Base-by-base conservation (phyloP, 225 moss, liverwort and hornwort genomes). In the Physcomitrium patens region DNA sequence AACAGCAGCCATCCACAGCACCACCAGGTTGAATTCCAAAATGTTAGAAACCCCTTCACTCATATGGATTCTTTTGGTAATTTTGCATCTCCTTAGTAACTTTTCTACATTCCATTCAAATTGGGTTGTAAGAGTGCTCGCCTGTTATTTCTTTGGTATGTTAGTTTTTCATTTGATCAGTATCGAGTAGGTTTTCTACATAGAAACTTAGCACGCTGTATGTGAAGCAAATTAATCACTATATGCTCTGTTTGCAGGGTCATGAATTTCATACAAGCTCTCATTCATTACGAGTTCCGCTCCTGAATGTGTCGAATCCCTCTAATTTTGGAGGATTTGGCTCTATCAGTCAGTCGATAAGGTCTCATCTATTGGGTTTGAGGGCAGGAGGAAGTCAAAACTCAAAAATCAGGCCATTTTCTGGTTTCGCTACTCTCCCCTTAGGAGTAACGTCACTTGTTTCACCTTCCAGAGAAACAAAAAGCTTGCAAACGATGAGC, bases 181-280 rank as follows among this genome's bases (percentile, higher is more conserved):
- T 37, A 17, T 4, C 2, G 5, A 2, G 31, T 31, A 50, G 50
- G 19, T 5, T 13, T 60, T 60, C 14, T 49, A 28, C 60, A 28
- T 8, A 60, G 17, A 12, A 31, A 12, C 22, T 58, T 58, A 15
- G 10, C 10, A 48, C 48, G 1, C 10, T 10, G 17, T 59, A 9
- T 46, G 12, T 48, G 60, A 0, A 44, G 43, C 60, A 54, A 31
- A 10, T 48, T 18, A 17, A 44, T 23, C 23, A 69, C 69, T 61
- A 22, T 24, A 6, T 66, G 37, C 7, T 59, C 14, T 73, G 2
- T 28, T 69, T 19, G 31, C 80, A 88, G 82, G 66, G 80, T 80
- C 78, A 77, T 44, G 82, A 82, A 54, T 8, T 82, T 11, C 78
- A 85, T 53, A 73, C 85, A 44, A 61, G 74, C 71, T 68, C 77